These are phyloP conservation scores for Wickerhamomyces ciferrii DNA, from an alignment of 805 yeast species.

Conservation along the genomic window DNA sequence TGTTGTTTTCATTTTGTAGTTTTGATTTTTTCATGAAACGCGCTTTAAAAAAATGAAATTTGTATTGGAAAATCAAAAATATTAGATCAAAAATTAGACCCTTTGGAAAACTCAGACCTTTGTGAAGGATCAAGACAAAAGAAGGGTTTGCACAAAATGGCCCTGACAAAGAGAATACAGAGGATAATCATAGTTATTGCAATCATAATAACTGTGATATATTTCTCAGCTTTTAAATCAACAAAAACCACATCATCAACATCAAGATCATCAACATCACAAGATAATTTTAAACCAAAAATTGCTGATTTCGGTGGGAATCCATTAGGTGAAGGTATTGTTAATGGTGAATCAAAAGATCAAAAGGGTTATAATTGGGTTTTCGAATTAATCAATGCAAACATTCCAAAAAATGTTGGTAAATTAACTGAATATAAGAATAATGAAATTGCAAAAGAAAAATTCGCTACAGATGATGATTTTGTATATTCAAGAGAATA, in stretches of 20 bases:
- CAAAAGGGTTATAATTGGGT: constrained; percentile 15
- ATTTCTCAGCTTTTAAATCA: too few species aligned
- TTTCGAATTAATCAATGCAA: constrained; percentile 21
- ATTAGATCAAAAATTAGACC: too few species aligned
- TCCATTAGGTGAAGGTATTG: background rate
- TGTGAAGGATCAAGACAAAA: too few species aligned
- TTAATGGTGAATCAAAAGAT: background rate
- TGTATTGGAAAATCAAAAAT: too few species aligned
- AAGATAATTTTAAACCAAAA: background rate
- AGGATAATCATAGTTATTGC: background rate
- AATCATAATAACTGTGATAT: background rate
- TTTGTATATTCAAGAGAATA: constrained; percentile 42
- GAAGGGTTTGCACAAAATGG: too few species aligned
- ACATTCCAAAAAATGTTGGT: constrained; percentile 28
- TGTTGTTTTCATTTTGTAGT: too few species aligned
- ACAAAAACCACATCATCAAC: too few species aligned
- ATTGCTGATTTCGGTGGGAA: background rate
- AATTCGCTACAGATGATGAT: constrained; percentile 32
- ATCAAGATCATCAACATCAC: background rate
- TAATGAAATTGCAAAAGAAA: constrained; percentile 37
- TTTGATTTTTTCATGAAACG: too few species aligned
- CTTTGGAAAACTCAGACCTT: too few species aligned
- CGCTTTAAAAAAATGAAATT: too few species aligned
- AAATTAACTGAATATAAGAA: constrained; percentile 38
- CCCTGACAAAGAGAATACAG: background rate